These are phyloP conservation scores for Schizothecium vesticola DNA, from an alignment of 495 filamentous ascomycete species.

Conservation along the genomic window DNA sequence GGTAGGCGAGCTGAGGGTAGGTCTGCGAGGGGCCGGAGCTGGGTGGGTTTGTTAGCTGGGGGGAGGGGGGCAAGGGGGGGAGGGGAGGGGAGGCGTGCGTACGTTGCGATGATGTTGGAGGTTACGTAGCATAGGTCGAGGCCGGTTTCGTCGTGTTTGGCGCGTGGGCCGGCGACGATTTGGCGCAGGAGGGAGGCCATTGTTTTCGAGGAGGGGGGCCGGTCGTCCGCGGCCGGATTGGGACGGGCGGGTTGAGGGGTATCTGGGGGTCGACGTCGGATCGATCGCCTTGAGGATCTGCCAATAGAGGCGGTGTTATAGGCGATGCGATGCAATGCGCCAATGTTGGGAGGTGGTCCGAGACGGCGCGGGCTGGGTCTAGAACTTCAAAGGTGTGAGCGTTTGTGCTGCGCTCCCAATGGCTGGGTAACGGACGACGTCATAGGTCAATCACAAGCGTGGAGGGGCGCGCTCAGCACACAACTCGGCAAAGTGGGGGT, in stretches of 20 bases:
- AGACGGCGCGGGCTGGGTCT: neutral
- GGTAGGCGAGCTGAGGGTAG: slow-evolving; percentile 85
- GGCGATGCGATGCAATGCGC: neutral
- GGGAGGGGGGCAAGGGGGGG: neutral
- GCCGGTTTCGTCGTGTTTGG: slow-evolving; percentile 76
- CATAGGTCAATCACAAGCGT: neutral
- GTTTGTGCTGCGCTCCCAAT: neutral
- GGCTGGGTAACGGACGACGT: neutral
- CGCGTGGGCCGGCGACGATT: slow-evolving; percentile 68
- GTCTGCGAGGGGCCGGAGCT: slow-evolving; percentile 81
- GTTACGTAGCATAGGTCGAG: slow-evolving; percentile 96
- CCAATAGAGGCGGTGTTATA: neutral
- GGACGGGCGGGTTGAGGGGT: neutral
- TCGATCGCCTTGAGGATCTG: neutral
- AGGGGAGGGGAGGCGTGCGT: slow-evolving; percentile 39
- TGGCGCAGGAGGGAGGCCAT: slow-evolving; percentile 54
- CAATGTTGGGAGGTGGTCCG: neutral
- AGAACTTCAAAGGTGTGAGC: neutral
- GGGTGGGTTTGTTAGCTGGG: neutral
- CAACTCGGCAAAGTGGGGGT: neutral
- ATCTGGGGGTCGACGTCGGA: neutral
- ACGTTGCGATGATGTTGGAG: slow-evolving; percentile 63
- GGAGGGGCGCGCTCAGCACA: neutral
- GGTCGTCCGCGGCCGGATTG: neutral
- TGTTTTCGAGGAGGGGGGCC: neutral